A percentile compares a stretch with the other conserved stretches of the same genome.
Conservation (phyloP, 2,329 filamentous ascomycete genomes). For the Ceratocystis cacaofunesta region DNA sequence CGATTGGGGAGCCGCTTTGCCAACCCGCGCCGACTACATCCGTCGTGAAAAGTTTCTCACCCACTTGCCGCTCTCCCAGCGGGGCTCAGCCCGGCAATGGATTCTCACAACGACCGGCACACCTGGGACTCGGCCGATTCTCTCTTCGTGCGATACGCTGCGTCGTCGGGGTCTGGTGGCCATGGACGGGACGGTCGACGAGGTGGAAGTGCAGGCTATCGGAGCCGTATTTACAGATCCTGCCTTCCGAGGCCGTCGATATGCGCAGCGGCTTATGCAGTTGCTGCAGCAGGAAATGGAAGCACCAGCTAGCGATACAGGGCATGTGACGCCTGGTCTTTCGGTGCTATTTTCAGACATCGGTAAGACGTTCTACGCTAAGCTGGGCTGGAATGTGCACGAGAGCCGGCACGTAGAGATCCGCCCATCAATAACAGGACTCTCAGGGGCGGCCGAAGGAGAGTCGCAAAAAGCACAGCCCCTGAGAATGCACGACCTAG, state of each 20-base stretch:
- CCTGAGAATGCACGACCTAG: slow-evolving; percentile 46
- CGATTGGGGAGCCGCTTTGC: slow-evolving; percentile 45
- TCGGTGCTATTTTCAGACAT: slow-evolving; percentile 79
- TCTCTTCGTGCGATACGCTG: slow-evolving; percentile 50
- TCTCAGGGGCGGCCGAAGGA: slow-evolving; percentile 17
- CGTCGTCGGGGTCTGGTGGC: slow-evolving; percentile 38
- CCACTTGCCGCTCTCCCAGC: slow-evolving; percentile 40
- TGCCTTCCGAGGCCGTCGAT: slow-evolving; percentile 53
- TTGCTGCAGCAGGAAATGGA: slow-evolving; percentile 27
- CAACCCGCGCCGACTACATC: slow-evolving; percentile 38
- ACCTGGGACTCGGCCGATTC: slow-evolving; percentile 32
- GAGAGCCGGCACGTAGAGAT: slow-evolving; percentile 59
- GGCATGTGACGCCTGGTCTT: slow-evolving; percentile 36
- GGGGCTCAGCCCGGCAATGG: slow-evolving; percentile 48
- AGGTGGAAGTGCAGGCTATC: slow-evolving; percentile 52
- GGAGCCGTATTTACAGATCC: slow-evolving; percentile 65
- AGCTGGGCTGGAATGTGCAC: slow-evolving; percentile 61
- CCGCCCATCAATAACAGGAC: slow-evolving; percentile 24
- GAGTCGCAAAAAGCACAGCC: slow-evolving; percentile 20
- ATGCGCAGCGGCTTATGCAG: slow-evolving; percentile 60
- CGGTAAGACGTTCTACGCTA: slow-evolving; percentile 67
- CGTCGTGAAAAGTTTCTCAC: slow-evolving; percentile 43
- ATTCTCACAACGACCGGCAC: slow-evolving; percentile 38
- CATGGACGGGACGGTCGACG: slow-evolving; percentile 6
- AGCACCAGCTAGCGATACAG: slow-evolving; percentile 19